phyloP scores from a whole-genome alignment of 371 early-diverging fungal species.

The Chytridiales sp. region DNA sequence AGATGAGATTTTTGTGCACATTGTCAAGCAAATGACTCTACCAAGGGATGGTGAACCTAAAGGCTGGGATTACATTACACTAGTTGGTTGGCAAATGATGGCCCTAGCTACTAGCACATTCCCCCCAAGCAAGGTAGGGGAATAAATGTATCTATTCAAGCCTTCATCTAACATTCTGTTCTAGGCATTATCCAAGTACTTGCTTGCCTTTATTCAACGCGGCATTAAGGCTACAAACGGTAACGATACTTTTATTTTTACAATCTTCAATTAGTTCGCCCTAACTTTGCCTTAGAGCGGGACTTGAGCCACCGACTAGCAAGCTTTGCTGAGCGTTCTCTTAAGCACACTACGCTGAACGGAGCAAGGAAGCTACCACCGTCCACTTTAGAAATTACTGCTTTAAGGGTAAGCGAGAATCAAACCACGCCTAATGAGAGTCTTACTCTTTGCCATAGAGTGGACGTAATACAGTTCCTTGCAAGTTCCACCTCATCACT shows the following conservation, averaged over 20 bases:
- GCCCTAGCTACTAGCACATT: constrained; percentile 37
- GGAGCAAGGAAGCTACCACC: constrained; percentile 43
- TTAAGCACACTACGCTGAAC: constrained; percentile 33
- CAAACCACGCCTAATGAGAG: too few species aligned
- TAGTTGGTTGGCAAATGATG: constrained; percentile 40
- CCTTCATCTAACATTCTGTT: neutral
- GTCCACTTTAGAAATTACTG: constrained; percentile 32
- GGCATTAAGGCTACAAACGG: constrained; percentile 20
- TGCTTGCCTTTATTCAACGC: constrained; percentile 39
- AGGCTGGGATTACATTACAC: constrained; percentile 31
- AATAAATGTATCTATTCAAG: neutral
- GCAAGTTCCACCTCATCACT: constrained; percentile 39
- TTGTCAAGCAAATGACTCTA: constrained; percentile 42
- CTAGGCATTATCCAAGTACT: constrained; percentile 38
- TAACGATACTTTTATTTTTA: too few species aligned
- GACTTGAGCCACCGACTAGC: constrained; percentile 19
- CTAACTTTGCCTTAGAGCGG: constrained; percentile 11
- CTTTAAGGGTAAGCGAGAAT: constrained; percentile 31
- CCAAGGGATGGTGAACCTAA: constrained; percentile 33
- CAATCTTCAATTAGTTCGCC: too few species aligned
- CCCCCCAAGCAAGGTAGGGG: constrained; percentile 42
- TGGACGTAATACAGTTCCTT: constrained; percentile 27
- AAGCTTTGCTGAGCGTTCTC: constrained; percentile 24
- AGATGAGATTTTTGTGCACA: constrained; percentile 50
- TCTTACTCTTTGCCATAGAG: constrained; percentile 4